Evolutionary conservation across 2,329 filamentous ascomycete species (phyloP), one percentile per base, ranked within the genome.

Genomic region (Alternaria metachromatica): DNA sequence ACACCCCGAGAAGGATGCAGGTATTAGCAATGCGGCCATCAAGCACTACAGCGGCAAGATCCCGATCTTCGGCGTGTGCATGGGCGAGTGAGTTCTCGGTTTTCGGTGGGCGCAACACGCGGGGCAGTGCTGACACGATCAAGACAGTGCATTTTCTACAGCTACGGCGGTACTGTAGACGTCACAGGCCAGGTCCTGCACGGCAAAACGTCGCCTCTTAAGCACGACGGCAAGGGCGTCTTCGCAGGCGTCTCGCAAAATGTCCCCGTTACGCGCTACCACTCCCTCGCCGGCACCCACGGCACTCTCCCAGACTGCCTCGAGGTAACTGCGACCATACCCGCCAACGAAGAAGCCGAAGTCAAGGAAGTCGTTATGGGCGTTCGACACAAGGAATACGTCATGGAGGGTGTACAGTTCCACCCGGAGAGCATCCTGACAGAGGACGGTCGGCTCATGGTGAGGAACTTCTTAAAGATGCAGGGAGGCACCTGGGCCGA

Each of bases 361-460:
- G 89, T 88, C 28, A 93, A 92, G 68, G 92, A 92, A 28, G 89
- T 98, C 63, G 99, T 99, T 72, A 97, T 98, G 91, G 96, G 96
- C 50, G 92, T 99, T 49, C 90, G 96, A 49, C 96, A 99, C 84
- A 97, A 95, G 83, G 88, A 96, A 76, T 92, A 90, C 74, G 87
- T 92, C 2, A 86, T 98, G n/a, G 96, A 99, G 80, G 96, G 94
- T 44, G 96, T 99, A 15, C 96, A 99, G 77, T 99, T 98, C 73
- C 96, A 99, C 72, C 96, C 96, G 0, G 96, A 99, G 81, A 98
- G 95, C 78, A 99, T 99, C 62, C 83, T 99, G 55, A 97, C 95
- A 0, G 93, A 92, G 49, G 89, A 96, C 62, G 96, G 96, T 4
- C 90, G 94, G 37, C 82, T 87, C 37, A 97, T 99, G 92, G 88